Conservation (phyloP, 2,329 filamentous ascomycete genomes). For the Diaporthe citrichinensis region DNA sequence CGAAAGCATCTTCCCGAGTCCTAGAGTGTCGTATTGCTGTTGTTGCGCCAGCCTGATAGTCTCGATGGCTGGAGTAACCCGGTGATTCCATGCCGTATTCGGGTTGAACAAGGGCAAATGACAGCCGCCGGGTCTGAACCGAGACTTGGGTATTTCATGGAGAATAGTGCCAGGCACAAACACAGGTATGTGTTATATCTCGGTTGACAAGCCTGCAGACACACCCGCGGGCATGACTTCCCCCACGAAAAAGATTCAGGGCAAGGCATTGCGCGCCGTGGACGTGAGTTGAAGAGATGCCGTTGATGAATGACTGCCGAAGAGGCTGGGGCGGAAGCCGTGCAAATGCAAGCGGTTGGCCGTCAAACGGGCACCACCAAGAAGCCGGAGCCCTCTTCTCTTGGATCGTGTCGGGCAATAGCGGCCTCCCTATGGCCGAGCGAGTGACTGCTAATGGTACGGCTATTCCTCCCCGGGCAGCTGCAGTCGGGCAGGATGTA, state of each 20-base stretch:
- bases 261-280: background rate
- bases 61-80: background rate
- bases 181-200: background rate
- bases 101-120: background rate
- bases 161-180: background rate
- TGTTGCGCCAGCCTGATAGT: background rate
- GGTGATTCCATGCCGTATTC: background rate
- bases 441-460: background rate
- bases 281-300: background rate
- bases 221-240: background rate
- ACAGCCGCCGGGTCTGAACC: background rate
- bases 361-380: background rate
- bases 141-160: background rate
- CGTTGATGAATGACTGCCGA: background rate
- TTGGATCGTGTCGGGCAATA: background rate
- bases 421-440: background rate
- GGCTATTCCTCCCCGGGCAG: background rate
- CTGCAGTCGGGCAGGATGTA: slow-evolving; percentile 8
- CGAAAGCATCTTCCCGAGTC: slow-evolving; percentile 22
- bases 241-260: background rate
- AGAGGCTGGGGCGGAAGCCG: background rate
- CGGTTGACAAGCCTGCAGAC: background rate
- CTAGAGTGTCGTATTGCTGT: slow-evolving; percentile 15
- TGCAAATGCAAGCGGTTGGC: slow-evolving; percentile 2
- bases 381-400: background rate